These are phyloP conservation scores for Ogataea trehalophila DNA, from an alignment of 805 yeast species.

Conservation along the genomic window DNA sequence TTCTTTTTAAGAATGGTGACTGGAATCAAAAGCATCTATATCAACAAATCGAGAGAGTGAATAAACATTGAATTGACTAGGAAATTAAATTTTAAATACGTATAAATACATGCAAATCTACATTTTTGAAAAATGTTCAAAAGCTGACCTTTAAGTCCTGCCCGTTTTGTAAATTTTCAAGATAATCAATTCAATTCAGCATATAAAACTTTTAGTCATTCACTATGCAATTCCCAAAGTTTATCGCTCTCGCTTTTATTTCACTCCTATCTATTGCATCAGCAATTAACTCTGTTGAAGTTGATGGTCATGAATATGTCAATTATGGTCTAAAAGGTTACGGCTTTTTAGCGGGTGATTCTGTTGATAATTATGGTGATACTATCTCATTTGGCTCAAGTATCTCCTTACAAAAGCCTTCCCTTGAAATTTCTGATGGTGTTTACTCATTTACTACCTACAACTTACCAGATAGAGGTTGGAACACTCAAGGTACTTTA, in stretches of 20 bases:
- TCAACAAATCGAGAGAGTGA: no score
- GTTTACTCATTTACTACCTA: conserved; percentile 26
- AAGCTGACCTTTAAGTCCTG: no score
- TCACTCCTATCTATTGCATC: conserved; percentile 6
- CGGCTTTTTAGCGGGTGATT: conserved; percentile 24
- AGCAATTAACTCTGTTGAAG: conserved; percentile 13
- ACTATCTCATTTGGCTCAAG: conserved; percentile 32
- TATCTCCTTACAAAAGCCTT: conserved; percentile 20
- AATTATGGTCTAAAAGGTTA: conserved; percentile 27
- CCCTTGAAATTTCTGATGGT: conserved; percentile 19
- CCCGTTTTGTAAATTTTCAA: no score
- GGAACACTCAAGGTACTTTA: conserved; percentile 30
- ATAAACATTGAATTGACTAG: no score
- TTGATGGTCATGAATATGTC: conserved; percentile 22
- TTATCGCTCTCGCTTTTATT: conserved; percentile 2
- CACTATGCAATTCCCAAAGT: not conserved
- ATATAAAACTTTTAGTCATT: no score
- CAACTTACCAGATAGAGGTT: conserved; percentile 31
- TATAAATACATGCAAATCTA: no score
- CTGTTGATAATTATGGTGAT: conserved; percentile 27
- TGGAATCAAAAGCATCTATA: no score
- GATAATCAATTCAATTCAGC: no score
- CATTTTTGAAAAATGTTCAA: no score
- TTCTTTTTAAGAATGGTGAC: no score
- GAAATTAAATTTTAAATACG: no score